These are phyloP conservation scores for Mycena albidolilacea DNA, from an alignment of 768 basidiomycete species.

Conservation along the genomic window DNA sequence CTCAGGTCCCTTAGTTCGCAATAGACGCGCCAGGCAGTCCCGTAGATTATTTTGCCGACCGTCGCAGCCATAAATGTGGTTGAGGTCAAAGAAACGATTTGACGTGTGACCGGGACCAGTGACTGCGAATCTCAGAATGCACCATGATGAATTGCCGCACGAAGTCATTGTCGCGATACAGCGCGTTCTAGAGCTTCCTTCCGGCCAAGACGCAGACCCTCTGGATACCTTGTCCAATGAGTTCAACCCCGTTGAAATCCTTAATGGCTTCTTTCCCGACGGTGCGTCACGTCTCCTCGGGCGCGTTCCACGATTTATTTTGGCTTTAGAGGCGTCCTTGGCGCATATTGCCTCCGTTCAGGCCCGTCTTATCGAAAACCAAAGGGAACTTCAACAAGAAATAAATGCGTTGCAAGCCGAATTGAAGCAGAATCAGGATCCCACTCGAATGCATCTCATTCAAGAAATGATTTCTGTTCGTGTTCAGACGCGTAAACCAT, in stretches of 20 bases:
- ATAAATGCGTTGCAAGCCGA: constrained; percentile 78
- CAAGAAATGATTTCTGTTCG: constrained; percentile 97
- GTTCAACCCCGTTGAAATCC: constrained; percentile 69
- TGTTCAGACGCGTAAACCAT: constrained; percentile 22
- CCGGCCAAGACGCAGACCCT: constrained; percentile 63
- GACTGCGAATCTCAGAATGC: constrained; percentile 44
- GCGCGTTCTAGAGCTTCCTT: constrained; percentile 72
- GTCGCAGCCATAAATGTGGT: constrained; percentile 43
- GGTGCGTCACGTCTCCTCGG: constrained; percentile 59
- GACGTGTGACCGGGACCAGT: not conserved
- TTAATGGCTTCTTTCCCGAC: constrained; percentile 85
- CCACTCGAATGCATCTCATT: constrained; percentile 89
- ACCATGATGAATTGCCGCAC: constrained; percentile 69
- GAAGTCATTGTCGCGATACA: constrained; percentile 81
- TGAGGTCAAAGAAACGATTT: not conserved
- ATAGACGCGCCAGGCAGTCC: constrained; percentile 68
- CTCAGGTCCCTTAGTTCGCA: not conserved
- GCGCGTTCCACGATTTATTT: constrained; percentile 28
- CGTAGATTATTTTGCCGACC: constrained; percentile 65
- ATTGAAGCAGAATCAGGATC: constrained; percentile 84
- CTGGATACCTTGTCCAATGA: constrained; percentile 71
- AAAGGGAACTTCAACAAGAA: constrained; percentile 78
- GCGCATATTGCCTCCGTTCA: constrained; percentile 81
- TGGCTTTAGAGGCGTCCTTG: constrained; percentile 79
- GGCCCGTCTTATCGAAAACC: constrained; percentile 75